Evolutionary conservation across 2,329 filamentous ascomycete genomes (phyloP), one percentile per base, ranked within the genome.

Genomic region (Colletotrichum sp.): DNA sequence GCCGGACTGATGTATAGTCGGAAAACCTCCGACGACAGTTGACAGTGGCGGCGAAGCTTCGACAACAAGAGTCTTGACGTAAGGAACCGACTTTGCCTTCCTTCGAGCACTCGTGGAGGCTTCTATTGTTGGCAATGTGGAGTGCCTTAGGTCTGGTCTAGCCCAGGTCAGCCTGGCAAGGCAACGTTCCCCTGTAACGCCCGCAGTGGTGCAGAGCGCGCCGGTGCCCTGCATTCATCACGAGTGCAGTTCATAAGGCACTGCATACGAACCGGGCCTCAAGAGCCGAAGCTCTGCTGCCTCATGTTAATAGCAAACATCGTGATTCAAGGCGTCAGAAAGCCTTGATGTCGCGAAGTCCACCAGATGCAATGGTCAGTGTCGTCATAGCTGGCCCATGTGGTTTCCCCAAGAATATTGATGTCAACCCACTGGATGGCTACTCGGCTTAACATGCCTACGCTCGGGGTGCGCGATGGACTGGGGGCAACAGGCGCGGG

Each of bases 81-180:
- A 69, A 73, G 71, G 59, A 49, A 59, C 18, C 21, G 12, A 6
- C 13, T 30, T 55, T 26, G n/a, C 24, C 70, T 34, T 36, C 57
- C 49, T 49, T 7, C 7, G 24, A 49, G 63, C 39, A 60, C 49
- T 69, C 28, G 49, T 69, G 64, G 44, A 65, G 64, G 60, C 44
- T 73, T 73, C 74, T 76, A 76, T 76, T 76, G 72, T 76, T 76
- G 73, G 73, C 59, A 73, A 34, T 63, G 59, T 65, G 74, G 70
- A 76, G 69, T 49, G 57, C 26, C 32, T 68, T 63, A 28, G 69
- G 62, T 72, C 63, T 72, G 30, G 74, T 21, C 21, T 34, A 64
- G 59, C 34, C 59, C 30, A 60, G 59, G 44, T 28, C 74, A 76
- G 74, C 74, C 74, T 69, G 64, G 74, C 64, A 73, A 74, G 74